Evolutionary conservation across 352 stramenopile species (phyloP), one percentile per base, ranked within the genome.

Genomic region (Pythium aquatile): DNA sequence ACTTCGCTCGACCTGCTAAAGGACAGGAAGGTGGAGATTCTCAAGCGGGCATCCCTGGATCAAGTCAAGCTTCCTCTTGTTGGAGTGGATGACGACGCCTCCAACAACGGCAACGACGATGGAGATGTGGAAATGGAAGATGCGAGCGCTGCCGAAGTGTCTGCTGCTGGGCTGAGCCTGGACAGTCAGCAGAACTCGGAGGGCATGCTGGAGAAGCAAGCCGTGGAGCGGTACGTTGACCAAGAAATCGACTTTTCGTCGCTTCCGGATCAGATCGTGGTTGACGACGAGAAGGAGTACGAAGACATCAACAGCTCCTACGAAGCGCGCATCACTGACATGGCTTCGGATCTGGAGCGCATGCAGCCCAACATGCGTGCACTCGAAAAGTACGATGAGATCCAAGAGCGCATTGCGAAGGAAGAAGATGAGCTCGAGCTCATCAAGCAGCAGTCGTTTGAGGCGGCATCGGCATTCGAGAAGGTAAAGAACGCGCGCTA

Each of bases 351-450:
- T 49, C 57, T 99, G 61, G 97, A 99, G 44, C 81, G 83, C 3
- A 99, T 99, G 79, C 89, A 97, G 55, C 98, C 98, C 5, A 99
- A 99, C 69, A 98, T 99, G 96, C 97, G 98, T 7, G 87, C 87
- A 0, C 58, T 94, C n/a, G 81, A 96, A 51, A 93, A 93, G 58
- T 96, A 89, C 42, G 84, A 93, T 48, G 84, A 90, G 60, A 94
- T 96, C 30, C 83, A 93, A 69, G 76, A 72, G 24, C 80, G 85
- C 37, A 92, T 96, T 56, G 71, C 74, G 1, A 86, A 82, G 28
- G 85, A 94, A 70, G 85, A 96, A 76, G 85, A 85, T 32, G 87
- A 91, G 48, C 53, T 96, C 13, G 87, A 93, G 26, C 58, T 75
- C 8, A 83, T 94, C 40, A 91, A 92, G 55, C 81, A 83, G 54